Evolutionary conservation across 1,284 basidiomycete species (phyloP).

Genomic region (Irpex sp.): DNA sequence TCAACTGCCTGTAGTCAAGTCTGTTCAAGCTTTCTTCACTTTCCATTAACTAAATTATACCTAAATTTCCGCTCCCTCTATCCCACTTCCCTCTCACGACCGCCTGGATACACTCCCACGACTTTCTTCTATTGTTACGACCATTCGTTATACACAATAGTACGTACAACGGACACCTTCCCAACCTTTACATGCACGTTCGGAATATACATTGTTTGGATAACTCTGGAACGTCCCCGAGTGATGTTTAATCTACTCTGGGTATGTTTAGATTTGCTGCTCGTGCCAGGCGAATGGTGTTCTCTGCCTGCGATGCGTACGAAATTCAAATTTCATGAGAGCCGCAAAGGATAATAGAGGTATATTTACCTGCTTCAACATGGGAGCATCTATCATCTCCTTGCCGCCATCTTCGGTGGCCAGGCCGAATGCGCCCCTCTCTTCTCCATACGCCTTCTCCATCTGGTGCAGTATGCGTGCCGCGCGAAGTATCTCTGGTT

Average conservation of each 20-base stretch:
- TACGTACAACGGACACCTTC: not conserved
- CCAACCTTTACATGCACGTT: not conserved
- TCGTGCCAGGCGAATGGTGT: slow-evolving; percentile 57
- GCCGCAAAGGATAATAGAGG: not conserved
- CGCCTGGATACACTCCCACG: not conserved
- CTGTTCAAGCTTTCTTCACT: slow-evolving; percentile 18
- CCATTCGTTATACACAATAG: not conserved
- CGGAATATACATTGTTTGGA: not conserved
- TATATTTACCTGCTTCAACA: slow-evolving; percentile 72
- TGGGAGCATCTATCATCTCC: slow-evolving; percentile 91
- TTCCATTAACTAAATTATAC: not conserved
- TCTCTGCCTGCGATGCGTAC: slow-evolving; percentile 51
- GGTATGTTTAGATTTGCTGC: slow-evolving; percentile 67
- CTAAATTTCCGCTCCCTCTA: not conserved
- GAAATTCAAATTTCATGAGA: not conserved
- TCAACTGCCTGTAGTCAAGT: slow-evolving; percentile 10
- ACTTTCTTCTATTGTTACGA: not conserved
- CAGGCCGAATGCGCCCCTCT: slow-evolving; percentile 63
- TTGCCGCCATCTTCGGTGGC: slow-evolving; percentile 59
- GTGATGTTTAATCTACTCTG: slow-evolving; percentile 16
- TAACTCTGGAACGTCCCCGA: not conserved
- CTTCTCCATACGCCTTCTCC: slow-evolving; percentile 43
- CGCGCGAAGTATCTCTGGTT: slow-evolving; percentile 75
- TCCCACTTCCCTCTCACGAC: not conserved
- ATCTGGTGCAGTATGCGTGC: slow-evolving; percentile 69